These are phyloP conservation scores for Neurospora tetraspora DNA, from an alignment of 495 filamentous ascomycete genomes.

Conservation along the genomic window DNA sequence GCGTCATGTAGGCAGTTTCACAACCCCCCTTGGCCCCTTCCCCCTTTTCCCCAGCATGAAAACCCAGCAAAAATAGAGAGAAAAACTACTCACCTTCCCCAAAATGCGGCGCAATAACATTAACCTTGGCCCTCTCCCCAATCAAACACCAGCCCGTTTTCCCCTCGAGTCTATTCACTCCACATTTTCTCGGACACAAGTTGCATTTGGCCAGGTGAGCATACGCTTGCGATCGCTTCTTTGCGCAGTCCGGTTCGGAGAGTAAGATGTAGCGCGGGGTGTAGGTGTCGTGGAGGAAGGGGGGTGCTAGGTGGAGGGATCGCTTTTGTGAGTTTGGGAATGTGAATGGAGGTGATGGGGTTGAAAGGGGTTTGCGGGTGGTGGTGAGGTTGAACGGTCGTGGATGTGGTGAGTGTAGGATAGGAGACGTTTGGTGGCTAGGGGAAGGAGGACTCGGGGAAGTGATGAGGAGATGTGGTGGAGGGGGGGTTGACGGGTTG, in stretches of 20 bases:
- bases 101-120: conserved; percentile 67
- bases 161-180: conserved; percentile 64
- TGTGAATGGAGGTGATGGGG: too few species aligned
- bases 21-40: not conserved
- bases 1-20: not conserved
- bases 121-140: conserved; percentile 54
- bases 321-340: too few species aligned
- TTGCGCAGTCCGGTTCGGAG: conserved; percentile 45
- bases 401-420: not conserved
- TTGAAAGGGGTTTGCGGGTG: too few species aligned
- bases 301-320: conserved; percentile 61
- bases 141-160: conserved; percentile 57
- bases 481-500: not conserved
- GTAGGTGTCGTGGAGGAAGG: conserved; percentile 66
- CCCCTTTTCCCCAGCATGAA: too few species aligned
- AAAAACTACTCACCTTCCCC: conserved; percentile 37
- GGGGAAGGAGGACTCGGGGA: not conserved
- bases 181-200: conserved; percentile 62
- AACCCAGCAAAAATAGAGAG: not conserved
- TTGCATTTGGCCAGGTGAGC: conserved; percentile 65
- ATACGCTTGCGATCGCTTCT: conserved; percentile 57
- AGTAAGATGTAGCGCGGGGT: conserved; percentile 56
- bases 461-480: not conserved
- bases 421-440: not conserved
- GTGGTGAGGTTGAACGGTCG: too few species aligned